phyloP scores from a whole-genome alignment of 345 rosid genomes.

The Dipteronia sinensis region DNA sequence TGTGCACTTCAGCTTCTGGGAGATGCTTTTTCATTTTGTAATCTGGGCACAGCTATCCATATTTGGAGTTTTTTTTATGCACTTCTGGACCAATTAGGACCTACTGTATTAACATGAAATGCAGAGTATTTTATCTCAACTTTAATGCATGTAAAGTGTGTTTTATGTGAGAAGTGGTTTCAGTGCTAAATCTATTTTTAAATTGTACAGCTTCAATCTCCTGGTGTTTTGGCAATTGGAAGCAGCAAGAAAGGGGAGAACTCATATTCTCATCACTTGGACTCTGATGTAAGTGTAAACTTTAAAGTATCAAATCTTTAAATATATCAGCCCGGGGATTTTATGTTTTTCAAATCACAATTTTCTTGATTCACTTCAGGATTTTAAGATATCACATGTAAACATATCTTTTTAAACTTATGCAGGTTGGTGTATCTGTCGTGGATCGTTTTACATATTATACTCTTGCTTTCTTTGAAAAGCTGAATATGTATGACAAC shows the following conservation, averaged over 20 bases:
- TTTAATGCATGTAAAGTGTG: neutral
- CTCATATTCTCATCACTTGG: slow-evolving; percentile 98
- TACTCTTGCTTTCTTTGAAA: slow-evolving; percentile 94
- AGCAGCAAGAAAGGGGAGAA: slow-evolving; percentile 98
- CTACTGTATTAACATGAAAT: neutral
- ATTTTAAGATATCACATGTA: slow-evolving; percentile 15
- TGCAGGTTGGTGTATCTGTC: slow-evolving; percentile 93
- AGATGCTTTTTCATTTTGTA: neutral
- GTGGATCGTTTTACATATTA: slow-evolving; percentile 95
- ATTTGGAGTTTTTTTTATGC: neutral
- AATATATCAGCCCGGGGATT: slow-evolving; percentile 1
- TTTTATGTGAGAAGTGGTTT: slow-evolving; percentile 3
- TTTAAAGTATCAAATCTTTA: slow-evolving; percentile 7
- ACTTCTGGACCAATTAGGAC: neutral
- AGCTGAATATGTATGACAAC: slow-evolving; percentile 82
- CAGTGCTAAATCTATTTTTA: slow-evolving; percentile 18
- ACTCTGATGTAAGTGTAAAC: slow-evolving; percentile 74
- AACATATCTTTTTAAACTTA: slow-evolving; percentile 14
- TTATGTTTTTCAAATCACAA: neutral
- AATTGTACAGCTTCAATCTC: slow-evolving; percentile 76
- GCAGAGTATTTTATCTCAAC: neutral
- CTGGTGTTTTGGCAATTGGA: slow-evolving; percentile 95
- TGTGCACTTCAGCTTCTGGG: slow-evolving; percentile 2
- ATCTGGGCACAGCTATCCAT: neutral
- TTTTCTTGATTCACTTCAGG: slow-evolving; percentile 16